A percentile compares a stretch with the other conserved stretches of the same genome.
These are phyloP conservation scores for Bryum argenteum DNA, from an alignment of 225 moss, liverwort and hornwort genomes.

Conservation along the genomic window DNA sequence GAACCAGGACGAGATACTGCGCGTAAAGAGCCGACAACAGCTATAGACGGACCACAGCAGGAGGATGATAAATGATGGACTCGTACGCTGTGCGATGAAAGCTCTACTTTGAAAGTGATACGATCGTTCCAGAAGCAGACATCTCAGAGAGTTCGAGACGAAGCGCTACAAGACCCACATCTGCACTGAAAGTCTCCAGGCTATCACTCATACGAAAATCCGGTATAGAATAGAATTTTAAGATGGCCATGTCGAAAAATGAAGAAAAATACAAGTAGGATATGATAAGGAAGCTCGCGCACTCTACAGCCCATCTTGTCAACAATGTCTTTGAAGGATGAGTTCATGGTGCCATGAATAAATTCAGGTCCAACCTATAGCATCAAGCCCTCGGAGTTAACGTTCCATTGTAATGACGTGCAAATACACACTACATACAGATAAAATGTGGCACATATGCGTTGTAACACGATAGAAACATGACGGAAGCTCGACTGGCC, in stretches of 20 bases:
- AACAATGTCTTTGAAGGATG: constrained; percentile 80
- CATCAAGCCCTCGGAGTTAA: constrained; percentile 19
- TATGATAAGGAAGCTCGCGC: constrained; percentile 93
- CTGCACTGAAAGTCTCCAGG: neutral
- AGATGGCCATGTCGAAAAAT: neutral
- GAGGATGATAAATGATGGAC: constrained; percentile 1
- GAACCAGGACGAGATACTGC: constrained; percentile 8
- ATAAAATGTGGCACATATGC: constrained; percentile 2
- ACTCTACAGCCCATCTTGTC: constrained; percentile 81
- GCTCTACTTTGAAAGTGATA: constrained; percentile 7
- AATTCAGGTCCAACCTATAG: constrained; percentile 82
- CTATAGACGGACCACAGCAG: constrained; percentile 7
- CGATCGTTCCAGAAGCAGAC: neutral
- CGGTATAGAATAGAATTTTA: neutral
- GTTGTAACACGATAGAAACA: neutral
- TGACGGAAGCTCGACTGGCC: neutral
- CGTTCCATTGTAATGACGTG: neutral
- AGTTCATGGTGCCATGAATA: constrained; percentile 77
- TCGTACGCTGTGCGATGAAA: neutral
- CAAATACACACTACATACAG: neutral
- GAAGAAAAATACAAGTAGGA: constrained; percentile 45
- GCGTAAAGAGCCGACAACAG: constrained; percentile 4
- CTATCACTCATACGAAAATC: constrained; percentile 14
- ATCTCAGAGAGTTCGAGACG: neutral
- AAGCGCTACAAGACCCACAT: neutral